A percentile compares a stretch with the other conserved stretches of the same genome.
Evolutionary conservation across 225 moss, liverwort and hornwort genomes (phyloP).

Genomic region (Thuidium tamariscinum): DNA sequence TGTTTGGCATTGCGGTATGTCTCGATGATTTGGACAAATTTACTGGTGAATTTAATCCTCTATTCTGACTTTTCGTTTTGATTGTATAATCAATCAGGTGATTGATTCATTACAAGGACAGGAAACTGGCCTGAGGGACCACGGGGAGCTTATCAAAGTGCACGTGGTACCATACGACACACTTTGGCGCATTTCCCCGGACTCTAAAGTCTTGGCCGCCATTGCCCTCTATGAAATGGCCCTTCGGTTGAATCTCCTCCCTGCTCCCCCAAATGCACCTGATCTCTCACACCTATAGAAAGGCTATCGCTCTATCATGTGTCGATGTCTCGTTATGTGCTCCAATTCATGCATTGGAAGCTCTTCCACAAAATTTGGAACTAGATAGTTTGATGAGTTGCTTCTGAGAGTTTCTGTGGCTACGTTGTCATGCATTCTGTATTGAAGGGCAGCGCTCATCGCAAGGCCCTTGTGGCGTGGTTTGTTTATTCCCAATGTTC

Average conservation of each 20-base stretch:
- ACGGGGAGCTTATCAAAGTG: conserved; percentile 58
- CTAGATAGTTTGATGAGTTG: background rate
- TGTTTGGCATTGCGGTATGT: background rate
- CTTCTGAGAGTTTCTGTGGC: background rate
- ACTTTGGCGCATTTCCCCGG: conserved; percentile 74
- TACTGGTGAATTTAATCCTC: background rate
- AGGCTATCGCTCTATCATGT: background rate
- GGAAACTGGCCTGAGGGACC: conserved; percentile 70
- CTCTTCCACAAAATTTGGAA: background rate
- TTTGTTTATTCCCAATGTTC: background rate
- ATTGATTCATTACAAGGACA: conserved; percentile 61
- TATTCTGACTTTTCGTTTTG: background rate
- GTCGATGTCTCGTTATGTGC: background rate
- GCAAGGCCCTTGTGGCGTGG: background rate
- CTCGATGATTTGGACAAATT: background rate
- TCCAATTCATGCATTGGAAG: background rate
- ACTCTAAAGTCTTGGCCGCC: conserved; percentile 74
- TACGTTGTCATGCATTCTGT: background rate
- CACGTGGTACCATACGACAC: conserved; percentile 58
- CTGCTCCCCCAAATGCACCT: conserved; percentile 33
- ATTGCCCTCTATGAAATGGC: conserved; percentile 88
- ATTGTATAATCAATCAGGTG: conserved; percentile 20
- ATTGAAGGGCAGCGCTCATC: background rate
- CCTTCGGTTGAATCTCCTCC: conserved; percentile 31
- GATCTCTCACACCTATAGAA: conserved; percentile 14